Evolutionary conservation across 2,329 filamentous ascomycete genomes (phyloP).

Genomic region (Ceratocystis lukuohia): DNA sequence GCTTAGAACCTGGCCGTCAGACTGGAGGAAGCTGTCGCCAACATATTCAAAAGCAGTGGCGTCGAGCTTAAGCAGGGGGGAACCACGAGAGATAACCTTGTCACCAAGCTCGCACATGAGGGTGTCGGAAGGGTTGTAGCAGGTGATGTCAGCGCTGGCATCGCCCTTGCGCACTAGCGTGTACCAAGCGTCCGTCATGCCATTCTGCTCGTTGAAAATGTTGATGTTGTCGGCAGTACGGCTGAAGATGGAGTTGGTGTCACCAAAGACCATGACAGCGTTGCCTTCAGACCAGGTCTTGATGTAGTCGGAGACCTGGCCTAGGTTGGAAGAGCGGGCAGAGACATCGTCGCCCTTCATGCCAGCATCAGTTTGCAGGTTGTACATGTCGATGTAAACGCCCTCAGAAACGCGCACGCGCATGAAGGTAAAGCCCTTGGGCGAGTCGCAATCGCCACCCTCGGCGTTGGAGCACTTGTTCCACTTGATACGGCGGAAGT

Average conservation of each 20-base stretch:
- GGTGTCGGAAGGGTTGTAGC: conserved; percentile 41
- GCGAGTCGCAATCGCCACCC: conserved; percentile 48
- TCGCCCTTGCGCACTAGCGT: conserved; percentile 37
- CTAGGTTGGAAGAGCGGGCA: conserved; percentile 45
- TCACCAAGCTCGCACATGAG: conserved; percentile 52
- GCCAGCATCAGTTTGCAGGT: conserved; percentile 53
- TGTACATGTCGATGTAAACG: conserved; percentile 51
- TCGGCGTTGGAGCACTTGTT: conserved; percentile 42
- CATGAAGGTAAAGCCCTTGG: conserved; percentile 59
- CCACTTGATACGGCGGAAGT: conserved; percentile 47
- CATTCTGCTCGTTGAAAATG: conserved; percentile 36
- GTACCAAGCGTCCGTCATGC: conserved; percentile 47
- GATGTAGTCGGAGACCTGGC: conserved; percentile 47
- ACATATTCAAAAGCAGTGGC: conserved; percentile 43
- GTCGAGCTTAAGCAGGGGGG: conserved; percentile 32
- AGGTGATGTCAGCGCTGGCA: conserved; percentile 35
- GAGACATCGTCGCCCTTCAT: conserved; percentile 37
- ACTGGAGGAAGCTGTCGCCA: conserved; percentile 41
- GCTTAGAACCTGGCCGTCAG: conserved; percentile 42
- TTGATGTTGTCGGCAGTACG: conserved; percentile 41
- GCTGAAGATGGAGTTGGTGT: conserved; percentile 53
- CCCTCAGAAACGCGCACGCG: conserved; percentile 34
- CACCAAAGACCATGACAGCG: conserved; percentile 49
- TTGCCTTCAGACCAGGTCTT: conserved; percentile 42
- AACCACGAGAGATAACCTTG: conserved; percentile 49